Conservation (phyloP, 257 asterid species). For the Catharanthus roseus region DNA sequence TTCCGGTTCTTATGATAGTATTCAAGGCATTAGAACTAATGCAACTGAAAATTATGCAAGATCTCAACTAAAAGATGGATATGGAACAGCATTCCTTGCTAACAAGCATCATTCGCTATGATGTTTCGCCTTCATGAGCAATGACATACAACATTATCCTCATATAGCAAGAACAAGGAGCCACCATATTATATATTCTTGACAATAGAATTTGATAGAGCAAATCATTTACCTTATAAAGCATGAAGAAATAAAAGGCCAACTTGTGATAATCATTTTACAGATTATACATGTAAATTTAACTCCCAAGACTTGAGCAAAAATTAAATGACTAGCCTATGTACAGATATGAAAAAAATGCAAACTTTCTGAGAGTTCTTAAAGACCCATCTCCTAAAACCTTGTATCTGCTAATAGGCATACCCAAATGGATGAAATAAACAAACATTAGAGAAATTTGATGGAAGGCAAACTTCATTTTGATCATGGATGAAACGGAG, state of each 20-base stretch:
- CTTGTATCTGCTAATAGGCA: too few relatives aligned
- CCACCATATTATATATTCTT: neutral
- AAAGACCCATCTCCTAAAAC: neutral
- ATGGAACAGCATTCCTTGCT: neutral
- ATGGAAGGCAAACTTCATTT: neutral
- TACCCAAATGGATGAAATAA: too few relatives aligned
- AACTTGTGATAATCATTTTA: neutral
- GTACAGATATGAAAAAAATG: neutral
- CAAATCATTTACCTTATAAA: neutral
- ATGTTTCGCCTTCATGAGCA: neutral
- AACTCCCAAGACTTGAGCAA: neutral
- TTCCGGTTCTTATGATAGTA: neutral
- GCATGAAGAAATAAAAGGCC: too few relatives aligned
- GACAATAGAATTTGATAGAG: neutral
- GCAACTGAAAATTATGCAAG: neutral
- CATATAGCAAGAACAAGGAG: neutral
- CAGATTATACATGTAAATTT: neutral
- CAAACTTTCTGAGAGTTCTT: neutral
- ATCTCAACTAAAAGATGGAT: neutral
- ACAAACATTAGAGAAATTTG: neutral
- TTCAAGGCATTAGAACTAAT: neutral
- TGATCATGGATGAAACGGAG: neutral
- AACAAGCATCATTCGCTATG: neutral
- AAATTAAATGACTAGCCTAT: neutral
- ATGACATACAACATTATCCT: neutral